Base-by-base conservation (phyloP, 83 land plant species). In the Picea abies region DNA sequence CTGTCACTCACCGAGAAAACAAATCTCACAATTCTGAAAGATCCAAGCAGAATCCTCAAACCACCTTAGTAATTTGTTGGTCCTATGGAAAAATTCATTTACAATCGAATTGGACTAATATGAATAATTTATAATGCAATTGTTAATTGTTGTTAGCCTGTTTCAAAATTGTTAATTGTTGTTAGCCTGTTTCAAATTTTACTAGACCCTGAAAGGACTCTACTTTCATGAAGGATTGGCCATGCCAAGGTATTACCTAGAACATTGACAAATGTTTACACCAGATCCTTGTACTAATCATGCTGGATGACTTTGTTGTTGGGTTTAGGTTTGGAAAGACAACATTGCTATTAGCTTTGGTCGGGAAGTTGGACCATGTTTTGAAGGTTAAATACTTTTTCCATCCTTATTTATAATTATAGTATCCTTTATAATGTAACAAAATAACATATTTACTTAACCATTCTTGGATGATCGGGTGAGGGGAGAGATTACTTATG, bases 361-460 rank as follows among this genome's bases (percentile, higher is more conserved):
- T 29, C 0, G 29, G 29, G 29, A 29, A 29, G 29, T 29, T 29
- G 29, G 29, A 29, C 29, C 29, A 29, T 29, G 29, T 0, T 29
- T 29, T 29, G 29, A 90, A 92, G 91, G 94, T 92, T 29, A 61
- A 63, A 29, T 29, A 29, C 0, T 29, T 29, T 29, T 29, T 29
- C 29, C 29, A 29, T 29, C 29, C 29, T 29, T 60, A 19, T 12
- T 12, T 69, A 32, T 1, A 32, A 35, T 32, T 69, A 29, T 29
- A 29, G 29, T 29, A 29, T 41, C 14, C 35, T 37, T 14, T 69
- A 66, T 69, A 17, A 37, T 69, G 73, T 69, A 69, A 69, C 17
- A 37, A 35, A 41, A 32, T 25, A 16, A 69, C 4, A 4, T 8
- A 4, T 66, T 7, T 66, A 11, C 20, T 32, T 69, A 69, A 69